Evolutionary conservation across 352 stramenopile genomes (phyloP).

Genomic region (Thraustochytrium sp.): DNA sequence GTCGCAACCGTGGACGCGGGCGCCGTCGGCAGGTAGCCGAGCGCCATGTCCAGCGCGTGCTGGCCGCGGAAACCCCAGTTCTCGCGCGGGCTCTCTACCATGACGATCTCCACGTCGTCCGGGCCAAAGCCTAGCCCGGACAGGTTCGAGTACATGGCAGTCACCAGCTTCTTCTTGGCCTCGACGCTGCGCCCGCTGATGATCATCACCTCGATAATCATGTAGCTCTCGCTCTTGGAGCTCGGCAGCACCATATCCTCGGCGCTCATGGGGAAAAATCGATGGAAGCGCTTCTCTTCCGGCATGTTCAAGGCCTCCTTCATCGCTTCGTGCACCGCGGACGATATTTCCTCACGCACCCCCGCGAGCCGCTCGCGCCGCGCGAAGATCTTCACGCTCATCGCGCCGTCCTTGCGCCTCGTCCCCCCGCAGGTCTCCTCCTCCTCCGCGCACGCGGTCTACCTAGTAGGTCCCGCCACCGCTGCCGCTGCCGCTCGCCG

Average conservation of each 20-base stretch:
- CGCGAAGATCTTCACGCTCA: not conserved
- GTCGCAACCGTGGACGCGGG: not conserved
- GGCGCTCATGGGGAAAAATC: not conserved
- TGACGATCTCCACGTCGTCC: not conserved
- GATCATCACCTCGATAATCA: not conserved
- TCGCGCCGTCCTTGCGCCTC: too few relatives aligned
- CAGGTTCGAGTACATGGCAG: not conserved
- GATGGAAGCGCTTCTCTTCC: not conserved
- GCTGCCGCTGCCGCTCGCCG: too few relatives aligned
- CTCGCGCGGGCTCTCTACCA: not conserved
- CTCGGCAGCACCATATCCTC: not conserved
- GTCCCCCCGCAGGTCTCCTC: too few relatives aligned
- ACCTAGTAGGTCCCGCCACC: too few relatives aligned
- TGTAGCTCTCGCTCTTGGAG: not conserved
- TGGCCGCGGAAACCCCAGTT: not conserved
- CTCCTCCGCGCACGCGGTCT: too few relatives aligned
- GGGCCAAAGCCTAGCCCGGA: not conserved
- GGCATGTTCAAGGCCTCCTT: not conserved
- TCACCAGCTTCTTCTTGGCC: not conserved
- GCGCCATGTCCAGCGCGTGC: not conserved
- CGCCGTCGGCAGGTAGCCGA: not conserved
- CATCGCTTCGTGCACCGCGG: not conserved
- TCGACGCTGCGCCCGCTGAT: not conserved
- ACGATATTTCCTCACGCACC: not conserved
- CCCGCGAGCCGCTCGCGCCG: not conserved